These are phyloP conservation scores for Geum urbanum DNA, from an alignment of 306 rosid genomes.

Conservation along the genomic window DNA sequence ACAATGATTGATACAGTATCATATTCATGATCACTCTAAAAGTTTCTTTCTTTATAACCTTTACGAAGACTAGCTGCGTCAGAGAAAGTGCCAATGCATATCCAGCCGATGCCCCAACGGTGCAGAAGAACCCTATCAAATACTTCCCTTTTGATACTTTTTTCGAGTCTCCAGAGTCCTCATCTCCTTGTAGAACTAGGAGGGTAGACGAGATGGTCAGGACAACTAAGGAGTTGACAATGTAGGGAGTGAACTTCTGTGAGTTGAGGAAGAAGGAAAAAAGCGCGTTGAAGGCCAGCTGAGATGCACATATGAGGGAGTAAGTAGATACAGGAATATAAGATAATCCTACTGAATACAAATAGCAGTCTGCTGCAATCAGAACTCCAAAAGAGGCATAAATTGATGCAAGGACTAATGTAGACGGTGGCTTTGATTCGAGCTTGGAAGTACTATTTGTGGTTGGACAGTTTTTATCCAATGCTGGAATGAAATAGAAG, in stretches of 20 bases:
- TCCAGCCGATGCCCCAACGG: conserved; percentile 37
- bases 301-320: conserved; percentile 38
- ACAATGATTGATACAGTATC: conserved; percentile 21
- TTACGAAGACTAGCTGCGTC: conserved; percentile 35
- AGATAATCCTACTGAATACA: conserved; percentile 31
- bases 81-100: conserved; percentile 33
- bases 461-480: conserved; percentile 9
- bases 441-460: background rate
- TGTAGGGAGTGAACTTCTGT: conserved; percentile 41
- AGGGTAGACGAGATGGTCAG: conserved; percentile 50
- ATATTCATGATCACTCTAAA: conserved; percentile 32
- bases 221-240: conserved; percentile 43
- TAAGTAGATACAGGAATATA: conserved; percentile 50
- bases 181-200: conserved; percentile 25
- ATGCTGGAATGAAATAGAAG: conserved; percentile 13
- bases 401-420: conserved; percentile 8
- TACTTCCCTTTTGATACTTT: conserved; percentile 24
- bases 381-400: conserved; percentile 31
- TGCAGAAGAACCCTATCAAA: conserved; percentile 42
- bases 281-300: conserved; percentile 47
- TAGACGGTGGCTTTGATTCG: conserved; percentile 12
- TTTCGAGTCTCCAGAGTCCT: conserved; percentile 1
- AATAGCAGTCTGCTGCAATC: conserved; percentile 14
- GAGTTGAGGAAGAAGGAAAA: conserved; percentile 56
- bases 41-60: conserved; percentile 34